Percentiles rank a stretch among this genome's conserved stretches.
These are phyloP conservation scores for Schizochytrium sp. DNA, from an alignment of 108 stramenopile genomes.

Conservation along the genomic window DNA sequence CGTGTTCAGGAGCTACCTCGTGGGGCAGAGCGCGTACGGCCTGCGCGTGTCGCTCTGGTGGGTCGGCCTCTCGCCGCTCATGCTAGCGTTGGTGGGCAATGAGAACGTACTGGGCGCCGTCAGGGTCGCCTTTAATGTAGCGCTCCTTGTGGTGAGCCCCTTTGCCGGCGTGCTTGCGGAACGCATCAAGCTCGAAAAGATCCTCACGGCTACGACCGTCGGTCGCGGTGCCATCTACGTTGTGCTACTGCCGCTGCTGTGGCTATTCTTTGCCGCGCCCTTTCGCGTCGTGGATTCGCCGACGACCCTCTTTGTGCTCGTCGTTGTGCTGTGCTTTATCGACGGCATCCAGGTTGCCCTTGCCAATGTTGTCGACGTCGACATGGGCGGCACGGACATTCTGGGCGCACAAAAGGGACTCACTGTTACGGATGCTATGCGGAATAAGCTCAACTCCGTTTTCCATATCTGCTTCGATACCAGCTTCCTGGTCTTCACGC, in stretches of 20 bases:
- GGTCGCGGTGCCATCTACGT: neutral
- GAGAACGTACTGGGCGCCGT: neutral
- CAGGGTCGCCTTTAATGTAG: neutral
- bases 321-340: neutral
- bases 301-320: neutral
- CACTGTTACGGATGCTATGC: neutral
- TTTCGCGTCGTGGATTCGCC: neutral
- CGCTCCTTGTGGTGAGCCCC: neutral
- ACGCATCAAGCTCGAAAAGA: neutral
- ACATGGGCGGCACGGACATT: conserved; percentile 10
- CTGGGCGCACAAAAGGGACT: neutral
- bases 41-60: conserved; percentile 10
- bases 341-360: neutral
- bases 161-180: neutral
- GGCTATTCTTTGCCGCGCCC: neutral
- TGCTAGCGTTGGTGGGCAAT: neutral
- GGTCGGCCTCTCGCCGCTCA: neutral
- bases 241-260: neutral
- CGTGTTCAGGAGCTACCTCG: neutral
- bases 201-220: neutral
- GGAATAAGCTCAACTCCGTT: neutral
- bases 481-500: neutral
- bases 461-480: neutral
- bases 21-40: neutral
- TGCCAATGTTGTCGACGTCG: neutral